Evolutionary conservation across 2,329 filamentous ascomycete species (phyloP).

Genomic region (Alternaria triticimaculans): DNA sequence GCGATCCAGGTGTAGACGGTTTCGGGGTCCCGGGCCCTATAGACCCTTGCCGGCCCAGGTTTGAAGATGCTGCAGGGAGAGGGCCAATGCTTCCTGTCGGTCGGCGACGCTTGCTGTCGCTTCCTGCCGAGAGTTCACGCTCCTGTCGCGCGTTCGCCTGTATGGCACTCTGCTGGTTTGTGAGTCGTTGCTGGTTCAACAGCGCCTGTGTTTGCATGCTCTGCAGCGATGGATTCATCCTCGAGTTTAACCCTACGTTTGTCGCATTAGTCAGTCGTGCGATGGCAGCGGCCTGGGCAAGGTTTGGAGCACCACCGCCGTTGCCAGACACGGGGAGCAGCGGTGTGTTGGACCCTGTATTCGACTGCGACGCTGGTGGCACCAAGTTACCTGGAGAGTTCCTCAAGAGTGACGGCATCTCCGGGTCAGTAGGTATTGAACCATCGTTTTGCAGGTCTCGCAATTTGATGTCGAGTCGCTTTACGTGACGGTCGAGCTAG

Average conservation of each 20-base stretch:
- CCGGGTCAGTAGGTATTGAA: constrained; percentile 64
- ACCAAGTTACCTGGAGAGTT: constrained; percentile 58
- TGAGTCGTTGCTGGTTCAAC: constrained; percentile 47
- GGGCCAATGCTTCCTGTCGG: constrained; percentile 60
- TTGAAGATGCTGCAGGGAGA: constrained; percentile 61
- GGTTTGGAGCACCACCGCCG: constrained; percentile 60
- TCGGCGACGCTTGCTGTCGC: constrained; percentile 65
- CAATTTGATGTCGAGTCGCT: constrained; percentile 67
- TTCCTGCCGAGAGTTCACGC: constrained; percentile 62
- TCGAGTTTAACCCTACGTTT: constrained; percentile 39
- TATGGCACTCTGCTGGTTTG: constrained; percentile 41
- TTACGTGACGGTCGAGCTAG: constrained; percentile 67
- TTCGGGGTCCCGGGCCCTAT: constrained; percentile 70
- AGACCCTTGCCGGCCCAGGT: constrained; percentile 64
- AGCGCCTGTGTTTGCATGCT: constrained; percentile 48
- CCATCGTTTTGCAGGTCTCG: constrained; percentile 65
- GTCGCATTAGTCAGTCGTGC: constrained; percentile 48
- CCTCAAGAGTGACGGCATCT: constrained; percentile 64
- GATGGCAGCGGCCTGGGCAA: constrained; percentile 58
- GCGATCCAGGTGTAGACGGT: constrained; percentile 59
- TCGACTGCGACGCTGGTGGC: constrained; percentile 54
- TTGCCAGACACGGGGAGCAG: constrained; percentile 64
- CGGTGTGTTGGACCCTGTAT: constrained; percentile 56
- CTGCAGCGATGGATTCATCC: constrained; percentile 41
- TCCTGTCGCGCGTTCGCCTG: constrained; percentile 49